phyloP scores from a whole-genome alignment of 2,329 filamentous ascomycete species.

The Penicillium palitans region DNA sequence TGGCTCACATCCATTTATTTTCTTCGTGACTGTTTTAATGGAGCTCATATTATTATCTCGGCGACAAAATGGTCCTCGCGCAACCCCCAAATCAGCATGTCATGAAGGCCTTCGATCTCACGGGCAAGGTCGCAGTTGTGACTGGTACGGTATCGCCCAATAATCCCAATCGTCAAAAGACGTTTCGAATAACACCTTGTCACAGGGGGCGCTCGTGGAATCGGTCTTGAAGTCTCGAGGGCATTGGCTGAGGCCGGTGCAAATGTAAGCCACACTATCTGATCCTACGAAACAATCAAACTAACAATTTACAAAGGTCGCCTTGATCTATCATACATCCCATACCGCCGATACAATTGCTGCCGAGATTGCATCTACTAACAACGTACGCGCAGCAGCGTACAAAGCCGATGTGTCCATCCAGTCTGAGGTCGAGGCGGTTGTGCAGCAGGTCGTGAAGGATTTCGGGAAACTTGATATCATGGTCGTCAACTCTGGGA shows the following conservation, averaged over 20 bases:
- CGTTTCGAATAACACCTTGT: neutral
- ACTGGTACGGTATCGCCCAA: conserved; percentile 19
- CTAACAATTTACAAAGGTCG: conserved; percentile 18
- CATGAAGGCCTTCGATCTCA: conserved; percentile 24
- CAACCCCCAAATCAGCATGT: conserved; percentile 23
- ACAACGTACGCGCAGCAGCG: conserved; percentile 34
- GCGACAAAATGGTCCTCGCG: conserved; percentile 26
- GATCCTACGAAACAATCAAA: neutral
- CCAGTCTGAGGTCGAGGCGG: conserved; percentile 32
- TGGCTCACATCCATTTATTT: neutral
- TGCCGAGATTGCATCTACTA: conserved; percentile 27
- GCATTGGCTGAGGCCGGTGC: conserved; percentile 45
- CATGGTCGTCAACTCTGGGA: conserved; percentile 50
- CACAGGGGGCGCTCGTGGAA: conserved; percentile 37
- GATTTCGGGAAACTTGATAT: conserved; percentile 50
- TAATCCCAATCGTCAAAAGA: too few relatives aligned
- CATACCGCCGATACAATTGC: conserved; percentile 27
- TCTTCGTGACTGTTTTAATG: neutral
- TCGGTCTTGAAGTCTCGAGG: conserved; percentile 43
- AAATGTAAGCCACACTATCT: conserved; percentile 25
- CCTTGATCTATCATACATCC: conserved; percentile 36
- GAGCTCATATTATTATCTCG: neutral
- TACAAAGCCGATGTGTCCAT: conserved; percentile 38
- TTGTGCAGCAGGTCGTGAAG: conserved; percentile 35
- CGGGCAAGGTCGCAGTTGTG: conserved; percentile 30